A percentile compares a stretch with the other conserved stretches of the same genome.
These are phyloP conservation scores for Rhodamnia argentea DNA, from an alignment of 345 rosid genomes.

Conservation along the genomic window DNA sequence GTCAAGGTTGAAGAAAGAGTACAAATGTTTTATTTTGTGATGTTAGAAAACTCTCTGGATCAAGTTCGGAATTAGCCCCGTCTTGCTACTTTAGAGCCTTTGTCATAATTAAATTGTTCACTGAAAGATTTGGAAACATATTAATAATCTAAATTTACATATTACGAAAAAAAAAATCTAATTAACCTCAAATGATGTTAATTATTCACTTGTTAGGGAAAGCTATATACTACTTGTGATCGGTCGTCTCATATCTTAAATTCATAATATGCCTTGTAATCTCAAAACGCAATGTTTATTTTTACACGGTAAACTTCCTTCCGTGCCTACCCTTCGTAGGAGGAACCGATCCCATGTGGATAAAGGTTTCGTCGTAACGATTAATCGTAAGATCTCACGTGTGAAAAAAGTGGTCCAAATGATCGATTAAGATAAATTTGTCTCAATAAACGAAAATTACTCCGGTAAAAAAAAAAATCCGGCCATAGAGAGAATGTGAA, in stretches of 20 bases:
- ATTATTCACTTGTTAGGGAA: neutral
- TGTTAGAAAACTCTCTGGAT: neutral
- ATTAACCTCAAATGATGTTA: neutral
- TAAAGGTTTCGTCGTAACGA: neutral
- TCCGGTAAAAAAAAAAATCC: too few species aligned
- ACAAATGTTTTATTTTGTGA: neutral
- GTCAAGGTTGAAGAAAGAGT: neutral
- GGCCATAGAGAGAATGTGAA: neutral
- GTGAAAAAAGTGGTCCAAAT: neutral
- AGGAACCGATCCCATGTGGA: neutral
- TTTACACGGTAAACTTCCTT: neutral
- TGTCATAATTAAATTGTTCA: neutral
- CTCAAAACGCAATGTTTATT: neutral
- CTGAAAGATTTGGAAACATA: neutral
- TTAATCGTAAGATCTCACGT: neutral
- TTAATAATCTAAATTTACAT: neutral
- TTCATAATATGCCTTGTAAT: neutral
- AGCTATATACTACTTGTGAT: neutral
- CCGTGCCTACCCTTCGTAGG: rapidly evolving
- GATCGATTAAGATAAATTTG: neutral
- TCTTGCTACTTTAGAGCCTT: neutral
- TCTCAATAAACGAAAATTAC: too few species aligned
- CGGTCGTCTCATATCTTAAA: neutral
- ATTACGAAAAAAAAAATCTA: neutral
- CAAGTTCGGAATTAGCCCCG: neutral